Evolutionary conservation across 352 stramenopile genomes (phyloP).

Genomic region (Globisporangium nagaii): DNA sequence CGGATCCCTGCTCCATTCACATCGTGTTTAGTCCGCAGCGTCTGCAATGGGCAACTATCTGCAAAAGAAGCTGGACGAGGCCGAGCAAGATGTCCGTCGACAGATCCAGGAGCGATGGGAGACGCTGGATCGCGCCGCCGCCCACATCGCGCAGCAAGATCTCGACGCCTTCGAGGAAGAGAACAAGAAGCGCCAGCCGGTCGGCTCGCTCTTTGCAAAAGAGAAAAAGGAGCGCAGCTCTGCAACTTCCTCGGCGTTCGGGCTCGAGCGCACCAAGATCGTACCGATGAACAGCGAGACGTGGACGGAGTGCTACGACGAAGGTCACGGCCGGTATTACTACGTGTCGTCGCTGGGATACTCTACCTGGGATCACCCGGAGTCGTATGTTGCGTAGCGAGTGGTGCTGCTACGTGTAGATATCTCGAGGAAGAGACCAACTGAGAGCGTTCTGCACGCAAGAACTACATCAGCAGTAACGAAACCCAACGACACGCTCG

Average conservation of each 20-base stretch:
- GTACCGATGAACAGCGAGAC: constrained; percentile 17
- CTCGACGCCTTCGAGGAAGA: background rate
- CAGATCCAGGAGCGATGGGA: constrained; percentile 34
- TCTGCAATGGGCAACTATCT: constrained; percentile 18
- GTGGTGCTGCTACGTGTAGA: too few relatives aligned
- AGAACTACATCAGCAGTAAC: background rate
- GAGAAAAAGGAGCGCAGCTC: background rate
- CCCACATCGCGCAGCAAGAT: constrained; percentile 2
- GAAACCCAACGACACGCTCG: background rate
- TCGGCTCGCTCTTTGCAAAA: constrained; percentile 7
- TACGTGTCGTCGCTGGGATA: constrained; percentile 25
- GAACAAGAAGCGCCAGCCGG: background rate
- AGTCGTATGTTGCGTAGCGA: background rate
- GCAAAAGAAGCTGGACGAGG: constrained; percentile 41
- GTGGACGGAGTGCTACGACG: constrained; percentile 28
- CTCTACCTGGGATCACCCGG: constrained; percentile 21
- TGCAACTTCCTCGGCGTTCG: background rate
- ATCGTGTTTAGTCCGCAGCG: background rate
- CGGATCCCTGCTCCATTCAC: too few relatives aligned
- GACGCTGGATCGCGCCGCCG: constrained; percentile 17
- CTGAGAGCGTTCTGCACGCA: background rate
- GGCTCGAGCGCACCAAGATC: constrained; percentile 13
- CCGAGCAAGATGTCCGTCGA: constrained; percentile 22
- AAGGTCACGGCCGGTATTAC: constrained; percentile 13
- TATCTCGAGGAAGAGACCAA: background rate